Conservation (phyloP, 352 stramenopile species). For the Globisporangium recalcitrans region DNA sequence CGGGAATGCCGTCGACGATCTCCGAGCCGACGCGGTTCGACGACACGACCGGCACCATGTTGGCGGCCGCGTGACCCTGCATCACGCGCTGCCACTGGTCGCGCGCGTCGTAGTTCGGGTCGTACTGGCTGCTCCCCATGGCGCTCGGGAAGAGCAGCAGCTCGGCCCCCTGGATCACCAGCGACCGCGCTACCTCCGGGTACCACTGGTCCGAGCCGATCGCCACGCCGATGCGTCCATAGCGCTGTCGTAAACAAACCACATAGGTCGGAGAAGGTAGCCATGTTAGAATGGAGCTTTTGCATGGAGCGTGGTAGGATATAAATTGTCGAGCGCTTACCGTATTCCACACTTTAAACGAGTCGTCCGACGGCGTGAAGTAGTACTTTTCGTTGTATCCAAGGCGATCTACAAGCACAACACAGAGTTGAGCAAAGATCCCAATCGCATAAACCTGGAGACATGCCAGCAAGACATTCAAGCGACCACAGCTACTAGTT, state of each 20-base stretch:
- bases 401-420: slow-evolving; percentile 56
- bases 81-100: slow-evolving; percentile 91
- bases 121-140: slow-evolving; percentile 85
- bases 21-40: slow-evolving; percentile 88
- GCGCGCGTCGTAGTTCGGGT: slow-evolving; percentile 79
- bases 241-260: slow-evolving; percentile 42
- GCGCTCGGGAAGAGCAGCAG: slow-evolving; percentile 78
- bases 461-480: too few species aligned
- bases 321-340: slow-evolving; percentile 19
- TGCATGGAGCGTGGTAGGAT: not conserved
- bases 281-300: not conserved
- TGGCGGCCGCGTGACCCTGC: slow-evolving; percentile 87
- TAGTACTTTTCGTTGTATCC: slow-evolving; percentile 93
- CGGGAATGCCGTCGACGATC: slow-evolving; percentile 67
- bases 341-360: slow-evolving; percentile 89
- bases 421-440: not conserved
- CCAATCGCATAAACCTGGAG: not conserved
- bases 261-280: not conserved
- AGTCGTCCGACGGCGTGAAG: slow-evolving; percentile 87
- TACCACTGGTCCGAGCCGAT: slow-evolving; percentile 93
- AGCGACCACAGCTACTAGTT: too few species aligned
- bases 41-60: slow-evolving; percentile 88
- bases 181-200: slow-evolving; percentile 82
- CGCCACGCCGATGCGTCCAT: slow-evolving; percentile 82
- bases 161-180: slow-evolving; percentile 88